Base-by-base conservation (phyloP, 2,329 filamentous ascomycete species). In the Xylariales sp. region DNA sequence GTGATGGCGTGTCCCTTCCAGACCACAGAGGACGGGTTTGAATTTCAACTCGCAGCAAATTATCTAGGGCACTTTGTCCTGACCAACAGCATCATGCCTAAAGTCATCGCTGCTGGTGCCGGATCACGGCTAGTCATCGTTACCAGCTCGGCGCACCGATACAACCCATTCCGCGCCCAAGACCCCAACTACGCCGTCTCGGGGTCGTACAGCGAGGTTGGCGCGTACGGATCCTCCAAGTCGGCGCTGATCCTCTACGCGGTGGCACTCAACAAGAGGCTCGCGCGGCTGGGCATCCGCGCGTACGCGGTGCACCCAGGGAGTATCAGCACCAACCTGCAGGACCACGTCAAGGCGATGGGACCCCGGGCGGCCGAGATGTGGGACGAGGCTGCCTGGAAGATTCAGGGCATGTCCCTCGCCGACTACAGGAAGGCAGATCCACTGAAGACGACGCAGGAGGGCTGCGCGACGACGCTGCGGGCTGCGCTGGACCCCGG, bases 231-330 rank as follows among this genome's bases (percentile, higher is more conserved):
- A 5, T 65, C 70, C 39, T 53, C 54, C 29, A 73, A 73, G 54
- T 65, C 63, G 4, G 67, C 66, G 15, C 67, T 67, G 37, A 61
- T 71, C 32, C 47, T 72, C 24, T 65, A 65, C 44, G 55, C 63
- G 2, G 45, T 65, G 2, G 59, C 53, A 1, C 52, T 69, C 19
- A 63, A 60, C 20, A 48, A 50, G 39, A 54, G 54, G 10, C 45
- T 51, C 4, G 44, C 47, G 6, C 29, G 37, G 15, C 47, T 51
- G 29, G 59, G 60, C 8, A 48, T 67, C 19, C 48, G 50, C 24
- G 56, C 60, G 24, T 66, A 58, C 43, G 53, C 59, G 14, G 50
- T 66, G n/a, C 60, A 67, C 43, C 65, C 63, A 15, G 66, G 66
- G 10, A 42, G 40, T 42, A 49, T 57, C 40, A 6, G 20, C 23